phyloP scores from a whole-genome alignment of 192 early-diverging fungal genomes.

The Coemansia sp. region DNA sequence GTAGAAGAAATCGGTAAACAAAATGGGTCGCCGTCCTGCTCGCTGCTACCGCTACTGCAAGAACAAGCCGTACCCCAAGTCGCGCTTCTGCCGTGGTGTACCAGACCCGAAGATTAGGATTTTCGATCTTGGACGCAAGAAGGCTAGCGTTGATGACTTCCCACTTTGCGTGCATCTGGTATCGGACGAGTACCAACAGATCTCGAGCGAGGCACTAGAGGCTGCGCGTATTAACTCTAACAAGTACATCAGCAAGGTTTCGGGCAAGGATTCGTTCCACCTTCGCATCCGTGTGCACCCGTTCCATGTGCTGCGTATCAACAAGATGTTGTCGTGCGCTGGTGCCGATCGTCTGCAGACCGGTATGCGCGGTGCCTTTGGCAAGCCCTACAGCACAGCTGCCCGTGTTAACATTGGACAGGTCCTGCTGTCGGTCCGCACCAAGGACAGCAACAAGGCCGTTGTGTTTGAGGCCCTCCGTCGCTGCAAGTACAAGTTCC shows the following conservation, averaged over 20 bases:
- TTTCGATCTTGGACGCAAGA: slow-evolving; percentile 95
- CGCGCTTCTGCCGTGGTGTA: slow-evolving; percentile 96
- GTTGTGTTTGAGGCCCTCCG: slow-evolving; percentile 90
- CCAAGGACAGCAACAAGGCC: slow-evolving; percentile 92
- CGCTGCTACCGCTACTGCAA: slow-evolving; percentile 97
- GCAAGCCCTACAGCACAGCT: slow-evolving; percentile 92
- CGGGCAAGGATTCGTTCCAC: slow-evolving; percentile 99
- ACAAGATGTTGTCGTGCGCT: slow-evolving; percentile 99
- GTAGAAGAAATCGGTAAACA: slow-evolving; percentile 30
- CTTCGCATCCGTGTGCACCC: slow-evolving; percentile 98
- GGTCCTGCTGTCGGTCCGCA: slow-evolving; percentile 93
- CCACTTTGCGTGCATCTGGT: slow-evolving; percentile 93
- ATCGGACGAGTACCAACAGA: slow-evolving; percentile 97
- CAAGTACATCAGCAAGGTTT: slow-evolving; percentile 97
- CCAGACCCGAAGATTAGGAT: slow-evolving; percentile 97
- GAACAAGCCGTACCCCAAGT: slow-evolving; percentile 99
- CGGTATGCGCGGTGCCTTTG: slow-evolving; percentile 99
- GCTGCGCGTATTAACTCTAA: slow-evolving; percentile 97
- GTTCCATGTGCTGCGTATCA: slow-evolving; percentile 98
- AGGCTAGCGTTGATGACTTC: slow-evolving; percentile 96
- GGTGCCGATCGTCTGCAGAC: slow-evolving; percentile 98
- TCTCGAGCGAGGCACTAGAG: slow-evolving; percentile 97
- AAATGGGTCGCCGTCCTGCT: slow-evolving; percentile 98
- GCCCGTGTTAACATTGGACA: slow-evolving; percentile 99
- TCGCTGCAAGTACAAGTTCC: slow-evolving; percentile 99